phyloP scores from a whole-genome alignment of 2,329 filamentous ascomycete genomes.

The Xylariales sp. region DNA sequence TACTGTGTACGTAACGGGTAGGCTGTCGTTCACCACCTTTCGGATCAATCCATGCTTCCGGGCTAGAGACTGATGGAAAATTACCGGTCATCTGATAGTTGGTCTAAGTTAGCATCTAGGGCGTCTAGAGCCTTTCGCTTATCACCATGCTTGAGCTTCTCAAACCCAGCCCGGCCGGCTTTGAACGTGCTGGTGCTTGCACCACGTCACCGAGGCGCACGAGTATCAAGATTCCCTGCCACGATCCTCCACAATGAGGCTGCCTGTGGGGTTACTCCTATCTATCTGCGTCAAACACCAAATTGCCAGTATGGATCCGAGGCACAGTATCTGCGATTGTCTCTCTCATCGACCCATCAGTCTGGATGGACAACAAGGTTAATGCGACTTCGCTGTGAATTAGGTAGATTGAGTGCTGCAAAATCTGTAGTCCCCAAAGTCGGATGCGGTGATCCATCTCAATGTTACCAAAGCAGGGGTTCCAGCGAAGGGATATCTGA shows the following conservation, averaged over 20 bases:
- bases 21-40: no score
- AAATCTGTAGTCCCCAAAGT: neutral
- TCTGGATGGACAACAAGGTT: constrained; percentile 4
- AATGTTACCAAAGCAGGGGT: constrained; percentile 5
- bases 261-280: constrained; percentile 1
- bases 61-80: no score
- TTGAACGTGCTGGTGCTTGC: no score
- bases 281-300: constrained; percentile 7
- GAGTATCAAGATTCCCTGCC: constrained; percentile 1
- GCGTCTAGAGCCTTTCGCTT: no score
- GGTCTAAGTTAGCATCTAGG: no score
- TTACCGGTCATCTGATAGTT: no score
- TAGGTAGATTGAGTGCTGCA: constrained; percentile 1
- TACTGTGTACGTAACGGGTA: no score
- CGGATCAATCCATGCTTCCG: no score
- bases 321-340: neutral
- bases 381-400: neutral
- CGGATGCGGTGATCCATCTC: constrained; percentile 5
- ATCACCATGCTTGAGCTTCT: no score
- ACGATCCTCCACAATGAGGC: no score
- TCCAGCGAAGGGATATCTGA: neutral
- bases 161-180: no score
- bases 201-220: constrained; percentile 3
- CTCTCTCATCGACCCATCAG: constrained; percentile 3
- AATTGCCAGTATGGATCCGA: neutral